Evolutionary conservation across 345 rosid genomes (phyloP).

Genomic region (Geranium brycei): DNA sequence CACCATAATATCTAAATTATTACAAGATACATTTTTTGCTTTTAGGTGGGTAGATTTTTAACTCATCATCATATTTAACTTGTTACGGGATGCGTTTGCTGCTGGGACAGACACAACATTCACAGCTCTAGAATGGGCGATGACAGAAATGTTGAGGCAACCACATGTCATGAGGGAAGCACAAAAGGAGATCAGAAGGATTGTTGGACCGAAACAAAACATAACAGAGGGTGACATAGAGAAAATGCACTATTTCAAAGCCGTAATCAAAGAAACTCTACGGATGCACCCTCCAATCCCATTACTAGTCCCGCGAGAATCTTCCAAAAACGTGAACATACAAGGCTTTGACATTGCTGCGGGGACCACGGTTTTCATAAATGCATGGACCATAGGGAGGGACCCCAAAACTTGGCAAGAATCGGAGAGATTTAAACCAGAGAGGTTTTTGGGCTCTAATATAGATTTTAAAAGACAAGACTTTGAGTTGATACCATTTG

Average conservation of each 20-base stretch:
- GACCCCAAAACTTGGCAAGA: conserved; percentile 18
- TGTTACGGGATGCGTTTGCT: conserved; percentile 5
- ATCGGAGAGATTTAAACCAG: conserved; percentile 21
- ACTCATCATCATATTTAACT: no score
- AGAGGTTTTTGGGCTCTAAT: conserved; percentile 19
- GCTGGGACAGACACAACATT: conserved; percentile 29
- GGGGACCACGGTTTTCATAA: conserved; percentile 15
- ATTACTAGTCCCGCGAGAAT: conserved; percentile 16
- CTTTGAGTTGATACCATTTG: background rate
- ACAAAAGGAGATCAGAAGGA: conserved; percentile 13
- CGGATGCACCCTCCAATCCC: conserved; percentile 32
- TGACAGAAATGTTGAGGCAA: conserved; percentile 26
- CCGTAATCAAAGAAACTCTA: conserved; percentile 28
- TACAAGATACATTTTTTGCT: no score
- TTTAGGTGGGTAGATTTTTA: no score
- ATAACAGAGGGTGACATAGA: conserved; percentile 10
- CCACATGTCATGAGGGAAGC: conserved; percentile 15
- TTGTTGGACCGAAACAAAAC: background rate
- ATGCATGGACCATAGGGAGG: conserved; percentile 28
- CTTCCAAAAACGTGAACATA: conserved; percentile 16
- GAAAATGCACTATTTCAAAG: conserved; percentile 18
- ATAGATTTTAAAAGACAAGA: conserved; percentile 10
- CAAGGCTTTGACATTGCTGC: conserved; percentile 16
- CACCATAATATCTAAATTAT: no score
- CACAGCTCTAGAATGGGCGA: conserved; percentile 28